These are phyloP conservation scores for Komagataella kurtzmanii DNA, from an alignment of 805 yeast genomes.

Conservation along the genomic window DNA sequence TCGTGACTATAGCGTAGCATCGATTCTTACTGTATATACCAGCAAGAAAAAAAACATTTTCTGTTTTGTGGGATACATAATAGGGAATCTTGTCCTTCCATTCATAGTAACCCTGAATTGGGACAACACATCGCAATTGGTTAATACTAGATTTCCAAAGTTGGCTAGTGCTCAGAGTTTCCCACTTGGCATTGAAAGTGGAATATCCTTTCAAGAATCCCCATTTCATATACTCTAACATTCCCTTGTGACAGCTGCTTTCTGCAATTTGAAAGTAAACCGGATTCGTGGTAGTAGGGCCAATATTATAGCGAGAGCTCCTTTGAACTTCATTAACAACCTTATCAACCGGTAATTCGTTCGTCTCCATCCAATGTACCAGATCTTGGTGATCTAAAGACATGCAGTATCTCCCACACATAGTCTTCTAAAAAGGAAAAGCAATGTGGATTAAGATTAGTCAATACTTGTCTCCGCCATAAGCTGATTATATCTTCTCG, in stretches of 20 bases:
- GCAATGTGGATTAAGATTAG: neutral
- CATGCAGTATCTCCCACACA: neutral
- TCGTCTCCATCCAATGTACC: slow-evolving; percentile 21
- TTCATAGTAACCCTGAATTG: slow-evolving; percentile 77
- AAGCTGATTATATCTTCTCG: slow-evolving; percentile 2
- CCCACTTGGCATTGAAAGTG: slow-evolving; percentile 67
- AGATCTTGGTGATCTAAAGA: slow-evolving; percentile 25
- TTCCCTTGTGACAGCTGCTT: neutral
- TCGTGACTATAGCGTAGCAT: slow-evolving; percentile 59
- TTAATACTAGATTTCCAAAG: slow-evolving; percentile 45
- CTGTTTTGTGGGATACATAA: slow-evolving; percentile 41
- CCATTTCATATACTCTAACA: slow-evolving; percentile 55
- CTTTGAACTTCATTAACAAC: slow-evolving; percentile 11
- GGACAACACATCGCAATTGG: slow-evolving; percentile 55
- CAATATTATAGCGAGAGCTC: slow-evolving; percentile 38
- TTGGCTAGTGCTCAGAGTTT: slow-evolving; percentile 24
- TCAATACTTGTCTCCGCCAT: neutral
- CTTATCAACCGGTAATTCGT: slow-evolving; percentile 13
- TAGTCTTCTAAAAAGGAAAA: neutral
- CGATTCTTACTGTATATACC: slow-evolving; percentile 31
- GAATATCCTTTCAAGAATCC: slow-evolving; percentile 35
- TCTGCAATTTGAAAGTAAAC: slow-evolving; percentile 14
- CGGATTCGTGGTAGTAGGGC: slow-evolving; percentile 43
- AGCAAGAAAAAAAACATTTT: slow-evolving; percentile 49
- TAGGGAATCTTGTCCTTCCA: slow-evolving; percentile 56